phyloP scores from a whole-genome alignment of 2,329 filamentous ascomycete genomes.

The Colletotrichum camelliae region DNA sequence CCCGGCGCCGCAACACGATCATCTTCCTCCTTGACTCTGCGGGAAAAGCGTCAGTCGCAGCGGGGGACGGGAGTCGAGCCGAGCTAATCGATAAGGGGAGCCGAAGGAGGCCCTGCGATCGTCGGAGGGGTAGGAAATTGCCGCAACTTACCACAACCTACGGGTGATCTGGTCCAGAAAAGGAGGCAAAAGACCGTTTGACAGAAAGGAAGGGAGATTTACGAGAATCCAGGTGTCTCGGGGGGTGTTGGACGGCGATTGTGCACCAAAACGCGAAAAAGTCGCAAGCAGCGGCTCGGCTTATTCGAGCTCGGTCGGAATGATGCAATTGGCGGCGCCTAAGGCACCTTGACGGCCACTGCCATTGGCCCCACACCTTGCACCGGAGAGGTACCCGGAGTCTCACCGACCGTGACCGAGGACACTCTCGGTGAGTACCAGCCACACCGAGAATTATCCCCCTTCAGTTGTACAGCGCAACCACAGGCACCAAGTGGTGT shows the following conservation, averaged over 20 bases:
- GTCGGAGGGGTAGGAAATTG: not conserved
- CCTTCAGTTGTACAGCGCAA: not conserved
- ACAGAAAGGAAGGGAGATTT: not conserved
- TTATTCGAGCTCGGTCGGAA: conserved; percentile 13
- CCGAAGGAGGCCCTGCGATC: not conserved
- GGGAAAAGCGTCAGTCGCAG: not conserved
- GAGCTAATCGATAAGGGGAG: not conserved
- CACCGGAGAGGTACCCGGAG: not conserved
- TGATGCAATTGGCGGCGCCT: conserved; percentile 21
- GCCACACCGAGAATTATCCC: not conserved
- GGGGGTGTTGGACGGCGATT: not conserved
- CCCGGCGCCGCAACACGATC: conserved; percentile 13
- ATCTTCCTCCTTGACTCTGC: conserved; percentile 7
- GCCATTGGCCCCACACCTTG: not conserved
- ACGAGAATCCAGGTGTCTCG: not conserved
- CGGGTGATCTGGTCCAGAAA: not conserved
- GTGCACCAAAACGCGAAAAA: not conserved
- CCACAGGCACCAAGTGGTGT: accelerated
- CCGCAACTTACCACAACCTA: not conserved
- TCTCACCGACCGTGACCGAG: not conserved
- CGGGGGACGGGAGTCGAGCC: not conserved
- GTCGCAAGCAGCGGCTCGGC: conserved; percentile 14
- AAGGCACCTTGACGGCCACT: conserved; percentile 16
- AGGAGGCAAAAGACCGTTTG: not conserved
- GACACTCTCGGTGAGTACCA: not conserved